A percentile compares a stretch with the other conserved stretches of the same genome.
phyloP scores from a whole-genome alignment of 768 basidiomycete species.

The Tephrocybe rancida region DNA sequence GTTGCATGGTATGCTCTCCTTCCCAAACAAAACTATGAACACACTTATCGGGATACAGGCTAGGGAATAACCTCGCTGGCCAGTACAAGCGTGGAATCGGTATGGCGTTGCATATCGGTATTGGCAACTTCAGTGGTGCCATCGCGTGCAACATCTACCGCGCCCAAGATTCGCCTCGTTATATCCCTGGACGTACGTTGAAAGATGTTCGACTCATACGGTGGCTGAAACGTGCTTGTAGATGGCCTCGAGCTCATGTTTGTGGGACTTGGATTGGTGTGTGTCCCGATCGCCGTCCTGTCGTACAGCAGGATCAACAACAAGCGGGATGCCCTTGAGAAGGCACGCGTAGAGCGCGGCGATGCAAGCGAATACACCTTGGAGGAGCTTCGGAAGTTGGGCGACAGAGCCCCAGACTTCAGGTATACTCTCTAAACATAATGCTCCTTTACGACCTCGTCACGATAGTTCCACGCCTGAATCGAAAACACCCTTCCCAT shows the following conservation, averaged over 20 bases:
- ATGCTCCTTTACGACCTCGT: no score
- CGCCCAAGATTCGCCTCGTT: constrained; percentile 59
- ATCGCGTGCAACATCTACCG: constrained; percentile 69
- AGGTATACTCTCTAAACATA: constrained; percentile 44
- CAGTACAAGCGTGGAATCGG: constrained; percentile 73
- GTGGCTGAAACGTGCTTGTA: constrained; percentile 20
- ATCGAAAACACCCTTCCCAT: no score
- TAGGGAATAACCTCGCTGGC: constrained; percentile 66
- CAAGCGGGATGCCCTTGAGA: constrained; percentile 43
- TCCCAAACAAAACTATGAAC: not conserved
- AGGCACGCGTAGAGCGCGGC: constrained; percentile 29
- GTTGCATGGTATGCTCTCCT: constrained; percentile 54
- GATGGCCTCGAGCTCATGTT: constrained; percentile 71
- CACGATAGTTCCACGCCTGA: no score
- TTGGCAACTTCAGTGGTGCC: constrained; percentile 67
- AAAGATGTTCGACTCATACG: not conserved
- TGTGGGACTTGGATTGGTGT: constrained; percentile 62
- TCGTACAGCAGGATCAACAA: constrained; percentile 59
- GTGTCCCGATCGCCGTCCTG: constrained; percentile 48
- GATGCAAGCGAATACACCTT: constrained; percentile 33
- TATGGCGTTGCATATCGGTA: constrained; percentile 69
- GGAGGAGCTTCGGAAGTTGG: constrained; percentile 44
- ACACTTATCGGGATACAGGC: constrained; percentile 38
- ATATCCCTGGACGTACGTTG: constrained; percentile 61
- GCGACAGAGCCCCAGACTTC: constrained; percentile 67